A percentile compares a stretch with the other conserved stretches of the same genome.
These are phyloP conservation scores for Agarophyton chilense DNA, from an alignment of 23 red algal genomes.

Conservation along the genomic window DNA sequence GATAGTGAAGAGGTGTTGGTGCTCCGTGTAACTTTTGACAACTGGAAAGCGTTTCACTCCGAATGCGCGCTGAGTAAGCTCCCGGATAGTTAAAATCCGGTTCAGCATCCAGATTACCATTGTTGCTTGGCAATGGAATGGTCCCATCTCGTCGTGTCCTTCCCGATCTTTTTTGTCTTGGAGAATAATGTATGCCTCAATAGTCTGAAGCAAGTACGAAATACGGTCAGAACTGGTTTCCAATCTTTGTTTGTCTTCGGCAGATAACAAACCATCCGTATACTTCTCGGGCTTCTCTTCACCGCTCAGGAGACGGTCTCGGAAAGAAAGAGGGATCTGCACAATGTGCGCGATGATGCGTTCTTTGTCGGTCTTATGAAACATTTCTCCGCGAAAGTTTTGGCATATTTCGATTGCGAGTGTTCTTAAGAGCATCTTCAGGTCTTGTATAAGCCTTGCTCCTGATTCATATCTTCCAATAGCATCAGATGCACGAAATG, in stretches of 20 bases:
- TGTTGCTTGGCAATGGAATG: background rate
- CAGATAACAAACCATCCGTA: background rate
- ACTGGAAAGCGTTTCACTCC: constrained; percentile 47
- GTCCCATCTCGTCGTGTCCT: background rate
- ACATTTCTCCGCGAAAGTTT: background rate
- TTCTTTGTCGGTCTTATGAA: constrained; percentile 25
- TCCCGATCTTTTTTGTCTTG: constrained; percentile 11
- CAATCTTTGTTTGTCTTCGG: background rate
- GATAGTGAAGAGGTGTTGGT: constrained; percentile 45
- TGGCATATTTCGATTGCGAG: constrained; percentile 20
- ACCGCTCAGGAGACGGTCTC: background rate
- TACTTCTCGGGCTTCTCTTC: background rate
- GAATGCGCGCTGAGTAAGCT: background rate
- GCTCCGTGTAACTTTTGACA: constrained; percentile 39
- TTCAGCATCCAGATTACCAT: constrained; percentile 2
- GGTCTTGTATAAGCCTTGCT: constrained; percentile 1
- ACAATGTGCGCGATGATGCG: constrained; percentile 3
- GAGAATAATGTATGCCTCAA: constrained; percentile 44
- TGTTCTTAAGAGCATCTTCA: background rate
- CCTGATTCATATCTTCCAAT: constrained; percentile 22
- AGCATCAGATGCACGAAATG: constrained; percentile 23
- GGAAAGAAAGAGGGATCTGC: constrained; percentile 32
- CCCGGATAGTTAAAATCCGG: background rate
- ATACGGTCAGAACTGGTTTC: background rate
- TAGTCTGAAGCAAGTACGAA: constrained; percentile 42